Base-by-base conservation (phyloP, 23 red algal species). In the Porphyridium purpureum region DNA sequence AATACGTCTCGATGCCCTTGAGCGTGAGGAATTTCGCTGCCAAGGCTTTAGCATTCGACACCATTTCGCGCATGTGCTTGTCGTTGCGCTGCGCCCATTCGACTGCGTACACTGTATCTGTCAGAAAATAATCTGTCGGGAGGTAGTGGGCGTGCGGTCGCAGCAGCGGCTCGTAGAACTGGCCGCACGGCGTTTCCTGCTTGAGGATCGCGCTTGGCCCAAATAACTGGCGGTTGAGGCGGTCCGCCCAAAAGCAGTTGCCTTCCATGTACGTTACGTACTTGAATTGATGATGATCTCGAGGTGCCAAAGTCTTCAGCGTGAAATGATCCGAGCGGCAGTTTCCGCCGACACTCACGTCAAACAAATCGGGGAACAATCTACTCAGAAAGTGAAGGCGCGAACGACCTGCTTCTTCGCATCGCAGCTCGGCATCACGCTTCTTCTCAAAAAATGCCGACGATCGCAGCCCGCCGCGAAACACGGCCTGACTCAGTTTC, bases 231-330 rank as follows among this genome's bases (percentile, higher is more conserved):
- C 76, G 72, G 50, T 76, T 75, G 0, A 98, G 23, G 1, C 90
- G 73, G 67, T 98, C 90, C 42, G 90, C 90, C 90, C 90, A 98
- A 47, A 83, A 83, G 49, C 90, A 98, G 50, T 98, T 98, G 26
- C 90, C 90, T 50, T 98, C 90, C 8, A 80, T 80, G 47, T 98
- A 85, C 20, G 86, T 26, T 27, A 80, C 74, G 61, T 98, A 98
- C 41, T 85, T 85, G 52, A 46, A 85, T 17, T 63, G 49, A 50
- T 85, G 80, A 25, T 93, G 84, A 26, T 72, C 69, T 28, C 56
- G 49, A 59, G 66, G 64, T 4, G 66, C 40, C 0, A 93, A 27
- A 29, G 31, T 59, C 7, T 38, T 25, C 55, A 93, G 27, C 6
- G 33, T 33, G 52, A 69, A 64, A 33, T 58, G 38, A 15, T 63